Conservation (phyloP, 23 red algal genomes). For the Agarophyton chilense region DNA sequence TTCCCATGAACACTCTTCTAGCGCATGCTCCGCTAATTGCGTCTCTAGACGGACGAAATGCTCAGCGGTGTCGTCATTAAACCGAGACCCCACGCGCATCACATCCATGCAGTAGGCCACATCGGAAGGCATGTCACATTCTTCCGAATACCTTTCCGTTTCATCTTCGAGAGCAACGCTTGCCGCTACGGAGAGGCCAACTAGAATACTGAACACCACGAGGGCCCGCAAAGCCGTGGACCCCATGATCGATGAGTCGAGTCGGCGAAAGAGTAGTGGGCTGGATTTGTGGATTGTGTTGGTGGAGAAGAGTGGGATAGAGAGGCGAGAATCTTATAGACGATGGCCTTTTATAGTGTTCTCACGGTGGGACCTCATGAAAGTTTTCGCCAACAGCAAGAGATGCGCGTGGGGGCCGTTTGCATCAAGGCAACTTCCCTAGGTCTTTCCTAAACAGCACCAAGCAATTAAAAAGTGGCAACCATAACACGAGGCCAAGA, state of each 20-base stretch:
- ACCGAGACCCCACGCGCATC: conserved; percentile 14
- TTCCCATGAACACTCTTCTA: conserved; percentile 26
- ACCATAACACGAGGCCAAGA: no score
- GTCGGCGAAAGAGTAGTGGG: no score
- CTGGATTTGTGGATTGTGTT: no score
- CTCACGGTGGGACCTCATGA: no score
- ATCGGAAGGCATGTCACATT: conserved; percentile 1
- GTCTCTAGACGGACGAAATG: background rate
- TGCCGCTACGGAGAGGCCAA: background rate
- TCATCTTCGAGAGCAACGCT: background rate
- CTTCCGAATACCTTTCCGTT: background rate
- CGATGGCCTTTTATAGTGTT: no score
- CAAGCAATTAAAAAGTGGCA: no score
- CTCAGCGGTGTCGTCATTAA: background rate
- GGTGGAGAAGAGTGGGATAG: no score
- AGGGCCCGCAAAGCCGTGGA: background rate
- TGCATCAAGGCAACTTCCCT: no score
- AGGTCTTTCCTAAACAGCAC: no score
- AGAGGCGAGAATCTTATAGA: no score
- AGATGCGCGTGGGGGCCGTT: no score
- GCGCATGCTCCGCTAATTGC: conserved; percentile 3
- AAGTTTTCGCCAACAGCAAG: no score
- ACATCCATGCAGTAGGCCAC: conserved; percentile 39
- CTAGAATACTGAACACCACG: background rate
- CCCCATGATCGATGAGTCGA: background rate